Evolutionary conservation across 495 filamentous ascomycete species (phyloP), one percentile per base, ranked within the genome.

Genomic region (Entonaema liquescens): DNA sequence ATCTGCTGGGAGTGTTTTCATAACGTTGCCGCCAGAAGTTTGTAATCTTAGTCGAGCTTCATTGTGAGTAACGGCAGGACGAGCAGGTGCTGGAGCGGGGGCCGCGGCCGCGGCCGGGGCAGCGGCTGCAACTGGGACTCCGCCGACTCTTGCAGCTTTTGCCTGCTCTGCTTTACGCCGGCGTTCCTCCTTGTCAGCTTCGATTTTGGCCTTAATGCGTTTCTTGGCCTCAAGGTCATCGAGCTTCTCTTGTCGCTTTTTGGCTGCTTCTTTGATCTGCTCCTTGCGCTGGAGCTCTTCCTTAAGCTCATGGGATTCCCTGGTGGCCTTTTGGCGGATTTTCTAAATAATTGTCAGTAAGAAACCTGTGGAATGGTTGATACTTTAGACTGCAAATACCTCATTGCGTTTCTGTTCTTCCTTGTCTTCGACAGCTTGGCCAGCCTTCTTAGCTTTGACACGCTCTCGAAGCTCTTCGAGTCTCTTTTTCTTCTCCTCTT

Each of bases 331-430:
- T 64, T 88, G 83, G 55, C 92, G 89, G 74, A 97, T 97, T 87
- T 96, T 87, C 91, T 94, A 72, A 1, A 31, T 26, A 1, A 9
- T 9, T 15, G 59, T 79, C 29, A 79, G 69, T 42, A 60, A 11
- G 23, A 13, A 56, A 63, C 33, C 23, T 11, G n/a, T 31, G 13
- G 21, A 8, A 33, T 0, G 35, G 54, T 19, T 62, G 12, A 35
- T 1, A 9, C n/a, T 31, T 44, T 5, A 5, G 54, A 33, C 44
- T 40, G 5, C 19, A 66, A 69, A 31, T 79, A 92, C 92, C 81
- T 98, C 95, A 74, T 99, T 99, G 69, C 88, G 87, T 87, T 95
- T 96, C 72, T 89, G 87, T 71, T 94, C 93, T 50, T 90, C 84
- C 80, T 93, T 94, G 63, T 98, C 95, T 67, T 89, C 82, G 26